phyloP scores from a whole-genome alignment of 2,329 filamentous ascomycete genomes.

The Scolecobasidium constrictum region DNA sequence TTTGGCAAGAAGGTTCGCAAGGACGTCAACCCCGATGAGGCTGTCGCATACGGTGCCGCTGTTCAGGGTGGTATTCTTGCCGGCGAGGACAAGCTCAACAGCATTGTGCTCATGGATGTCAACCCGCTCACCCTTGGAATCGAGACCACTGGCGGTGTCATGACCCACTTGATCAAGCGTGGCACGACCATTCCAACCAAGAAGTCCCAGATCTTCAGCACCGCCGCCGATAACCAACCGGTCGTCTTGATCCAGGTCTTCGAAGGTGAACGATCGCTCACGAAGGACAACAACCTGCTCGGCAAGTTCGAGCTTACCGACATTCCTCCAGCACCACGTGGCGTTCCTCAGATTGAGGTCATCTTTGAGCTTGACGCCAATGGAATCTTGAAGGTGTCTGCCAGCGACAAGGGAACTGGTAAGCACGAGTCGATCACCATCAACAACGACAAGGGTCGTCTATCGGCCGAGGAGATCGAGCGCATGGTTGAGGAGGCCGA shows the following conservation, averaged over 20 bases:
- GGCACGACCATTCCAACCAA: conserved; percentile 91
- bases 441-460: conserved; percentile 98
- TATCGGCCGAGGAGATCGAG: conserved; percentile 93
- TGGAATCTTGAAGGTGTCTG: conserved; percentile 93
- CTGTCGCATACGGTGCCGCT: conserved; percentile 93
- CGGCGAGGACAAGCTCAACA: conserved; percentile 70
- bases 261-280: conserved; percentile 88
- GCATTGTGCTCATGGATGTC: conserved; percentile 90
- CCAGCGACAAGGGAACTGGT: conserved; percentile 95
- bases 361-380: conserved; percentile 97
- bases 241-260: conserved; percentile 91
- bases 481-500: conserved; percentile 98
- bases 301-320: conserved; percentile 97
- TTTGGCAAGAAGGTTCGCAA: conserved; percentile 98
- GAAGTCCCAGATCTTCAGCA: conserved; percentile 98
- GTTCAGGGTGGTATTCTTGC: conserved; percentile 94
- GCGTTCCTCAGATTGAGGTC: conserved; percentile 96
- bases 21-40: conserved; percentile 99
- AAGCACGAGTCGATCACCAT: conserved; percentile 98
- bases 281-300: conserved; percentile 93
- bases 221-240: conserved; percentile 91
- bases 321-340: conserved; percentile 89
- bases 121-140: conserved; percentile 95
- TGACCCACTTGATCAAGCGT: conserved; percentile 92
- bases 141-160: conserved; percentile 93